These are phyloP conservation scores for Argentina anserina DNA, from an alignment of 306 rosid genomes.

Conservation along the genomic window DNA sequence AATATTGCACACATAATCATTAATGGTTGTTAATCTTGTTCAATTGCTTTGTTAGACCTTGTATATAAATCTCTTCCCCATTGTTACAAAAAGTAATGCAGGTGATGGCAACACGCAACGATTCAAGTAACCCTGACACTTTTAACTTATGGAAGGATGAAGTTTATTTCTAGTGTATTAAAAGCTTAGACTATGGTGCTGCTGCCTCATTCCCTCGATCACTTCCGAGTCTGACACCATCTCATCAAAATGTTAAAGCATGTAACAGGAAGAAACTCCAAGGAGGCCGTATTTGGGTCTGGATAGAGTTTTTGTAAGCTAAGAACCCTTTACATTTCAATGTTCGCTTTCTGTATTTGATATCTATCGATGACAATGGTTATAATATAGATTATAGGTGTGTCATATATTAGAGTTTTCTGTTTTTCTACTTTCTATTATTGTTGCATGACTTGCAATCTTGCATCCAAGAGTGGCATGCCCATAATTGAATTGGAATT, in stretches of 20 bases:
- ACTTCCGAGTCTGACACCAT: background rate
- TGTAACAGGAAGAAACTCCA: constrained; percentile 1
- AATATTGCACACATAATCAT: background rate
- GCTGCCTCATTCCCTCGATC: constrained; percentile 6
- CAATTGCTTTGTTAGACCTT: background rate
- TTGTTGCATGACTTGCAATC: too few species aligned
- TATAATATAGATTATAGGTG: background rate
- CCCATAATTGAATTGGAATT: background rate
- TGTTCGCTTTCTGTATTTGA: background rate
- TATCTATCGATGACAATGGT: constrained; percentile 3
- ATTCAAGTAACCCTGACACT: constrained; percentile 34
- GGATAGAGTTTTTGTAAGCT: constrained; percentile 6
- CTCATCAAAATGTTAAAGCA: background rate
- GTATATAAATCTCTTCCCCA: background rate
- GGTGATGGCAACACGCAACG: constrained; percentile 59
- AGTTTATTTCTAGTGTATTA: background rate
- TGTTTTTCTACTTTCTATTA: too few species aligned
- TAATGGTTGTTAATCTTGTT: background rate
- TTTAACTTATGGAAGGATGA: constrained; percentile 11
- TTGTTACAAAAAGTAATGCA: constrained; percentile 38
- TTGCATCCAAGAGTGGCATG: background rate
- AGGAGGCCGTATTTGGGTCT: constrained; percentile 10
- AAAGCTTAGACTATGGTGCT: background rate
- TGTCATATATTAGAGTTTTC: background rate
- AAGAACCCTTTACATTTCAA: background rate